phyloP scores from a whole-genome alignment of 2,329 filamentous ascomycete species.

The Myrmaecium sp. region DNA sequence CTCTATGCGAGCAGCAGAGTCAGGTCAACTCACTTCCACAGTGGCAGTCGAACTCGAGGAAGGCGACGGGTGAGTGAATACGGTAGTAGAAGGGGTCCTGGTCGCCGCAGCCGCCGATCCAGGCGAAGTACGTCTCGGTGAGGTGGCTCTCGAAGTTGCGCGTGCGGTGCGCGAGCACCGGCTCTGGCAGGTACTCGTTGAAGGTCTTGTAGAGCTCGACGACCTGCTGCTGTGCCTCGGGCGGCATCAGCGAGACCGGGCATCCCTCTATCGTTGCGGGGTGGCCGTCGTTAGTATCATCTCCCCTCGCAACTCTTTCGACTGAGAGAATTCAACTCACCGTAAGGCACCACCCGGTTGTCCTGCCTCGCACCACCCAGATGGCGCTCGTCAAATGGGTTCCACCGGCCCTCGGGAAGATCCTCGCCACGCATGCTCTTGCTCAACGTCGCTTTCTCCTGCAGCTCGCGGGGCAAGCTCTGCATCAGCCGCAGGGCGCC shows the following conservation, averaged over 20 bases:
- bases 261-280: conserved; percentile 38
- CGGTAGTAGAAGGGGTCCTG: conserved; percentile 62
- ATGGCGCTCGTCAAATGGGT: conserved; percentile 65
- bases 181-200: conserved; percentile 47
- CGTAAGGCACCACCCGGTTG: conserved; percentile 56
- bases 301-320: no score
- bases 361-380: conserved; percentile 64
- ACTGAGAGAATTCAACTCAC: background rate
- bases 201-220: conserved; percentile 45
- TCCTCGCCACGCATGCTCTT: conserved; percentile 15
- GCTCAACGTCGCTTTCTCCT: conserved; percentile 34
- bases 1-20: background rate
- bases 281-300: no score
- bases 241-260: conserved; percentile 31
- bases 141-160: conserved; percentile 38
- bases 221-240: conserved; percentile 37
- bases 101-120: conserved; percentile 55
- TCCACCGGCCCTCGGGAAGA: conserved; percentile 46
- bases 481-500: conserved; percentile 57
- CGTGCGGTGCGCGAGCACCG: conserved; percentile 38
- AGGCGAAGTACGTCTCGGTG: conserved; percentile 60
- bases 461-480: conserved; percentile 30
- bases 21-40: conserved; percentile 30
- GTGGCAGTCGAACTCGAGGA: conserved; percentile 68
- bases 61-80: conserved; percentile 57